Base-by-base conservation (phyloP, 148 eudicot genomes). In the Nepenthes mirabilis region DNA sequence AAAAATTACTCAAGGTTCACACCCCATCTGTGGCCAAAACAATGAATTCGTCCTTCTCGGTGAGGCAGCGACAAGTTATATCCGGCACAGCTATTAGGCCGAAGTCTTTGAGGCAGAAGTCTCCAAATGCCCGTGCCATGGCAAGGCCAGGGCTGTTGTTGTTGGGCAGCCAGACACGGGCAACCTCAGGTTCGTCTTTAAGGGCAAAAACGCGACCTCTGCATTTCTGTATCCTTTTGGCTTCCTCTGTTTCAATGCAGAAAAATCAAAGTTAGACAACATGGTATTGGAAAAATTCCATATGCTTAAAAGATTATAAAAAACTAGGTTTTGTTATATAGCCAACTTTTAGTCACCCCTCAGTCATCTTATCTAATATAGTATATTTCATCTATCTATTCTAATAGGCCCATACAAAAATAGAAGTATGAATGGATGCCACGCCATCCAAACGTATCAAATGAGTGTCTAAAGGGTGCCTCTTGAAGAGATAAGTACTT, bases 41-140 rank as follows among this genome's bases (percentile, higher is more conserved):
- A 10, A 90, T 61, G 57, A 90, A 90, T 76, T 86, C 95, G 62
- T 90, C 97, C 74, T 80, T 82, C 61, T 80, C 88, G 2, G 85
- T 76, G 12, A 90, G 77, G 55, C 75, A 74, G 53, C 85, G 76
- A 62, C 77, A 71, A 33, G 87, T 78, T 51, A 90, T 57, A 50
- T 90, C 95, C 33, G 97, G 97, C 32, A 87, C 86, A 10, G 97
- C 80, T 73, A 87, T 90, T 36, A 90, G 73, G 63, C 97, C 97
- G 67, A 62, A 90, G 65, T 86, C 95, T 64, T 90, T 90, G 53
- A 90, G 88, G 75, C 97, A 90, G 68, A 90, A 90, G 71, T 90
- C 97, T 63, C 97, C 95, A 68, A 90, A 90, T 11, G 97, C 97
- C 34, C 97, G 88, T 32, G 97, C 94, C 97, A 90, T 90, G 35